Evolutionary conservation across 768 basidiomycete genomes (phyloP).

Genomic region (Suillus paluster): DNA sequence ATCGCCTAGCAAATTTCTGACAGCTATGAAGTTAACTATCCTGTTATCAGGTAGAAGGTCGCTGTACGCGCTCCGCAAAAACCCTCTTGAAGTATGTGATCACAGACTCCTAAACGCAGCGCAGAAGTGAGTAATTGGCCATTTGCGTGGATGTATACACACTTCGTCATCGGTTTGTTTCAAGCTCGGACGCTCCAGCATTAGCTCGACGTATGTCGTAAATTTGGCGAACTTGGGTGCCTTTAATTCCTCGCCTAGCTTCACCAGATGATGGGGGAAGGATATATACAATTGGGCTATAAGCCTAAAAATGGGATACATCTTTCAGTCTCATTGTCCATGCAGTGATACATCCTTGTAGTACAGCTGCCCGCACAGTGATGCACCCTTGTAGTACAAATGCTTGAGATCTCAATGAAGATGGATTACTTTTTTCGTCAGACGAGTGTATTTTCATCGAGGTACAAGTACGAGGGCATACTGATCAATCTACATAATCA

Average conservation of each 20-base stretch:
- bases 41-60: no score
- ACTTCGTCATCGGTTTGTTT: constrained; percentile 57
- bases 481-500: neutral
- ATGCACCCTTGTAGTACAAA: neutral
- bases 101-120: no score
- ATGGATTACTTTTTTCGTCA: neutral
- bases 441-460: neutral
- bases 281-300: no score
- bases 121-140: no score
- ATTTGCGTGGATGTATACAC: constrained; percentile 18
- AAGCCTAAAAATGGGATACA: neutral
- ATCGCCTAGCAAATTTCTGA: no score
- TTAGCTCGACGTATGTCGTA: constrained; percentile 48
- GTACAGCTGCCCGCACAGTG: neutral
- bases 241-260: no score
- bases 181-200: constrained; percentile 56
- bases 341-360: no score
- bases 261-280: neutral
- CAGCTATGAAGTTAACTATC: no score
- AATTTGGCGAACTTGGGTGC: constrained; percentile 42
- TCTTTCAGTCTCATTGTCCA: no score
- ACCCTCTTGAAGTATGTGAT: no score
- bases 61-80: no score
- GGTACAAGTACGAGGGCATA: neutral
- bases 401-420: neutral